These are phyloP conservation scores for Reutealis trisperma DNA, from an alignment of 345 rosid genomes.

Conservation along the genomic window DNA sequence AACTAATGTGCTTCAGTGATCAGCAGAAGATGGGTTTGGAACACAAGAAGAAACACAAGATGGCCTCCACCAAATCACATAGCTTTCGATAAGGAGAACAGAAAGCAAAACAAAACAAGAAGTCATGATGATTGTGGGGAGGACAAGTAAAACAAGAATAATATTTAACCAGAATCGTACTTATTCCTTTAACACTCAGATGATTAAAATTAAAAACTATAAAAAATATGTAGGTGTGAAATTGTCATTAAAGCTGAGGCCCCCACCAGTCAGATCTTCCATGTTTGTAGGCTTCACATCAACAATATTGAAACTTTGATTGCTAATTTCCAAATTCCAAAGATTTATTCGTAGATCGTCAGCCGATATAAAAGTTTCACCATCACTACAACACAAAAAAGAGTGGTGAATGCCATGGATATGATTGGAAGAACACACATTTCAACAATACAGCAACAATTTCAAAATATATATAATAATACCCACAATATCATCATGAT, in stretches of 20 bases:
- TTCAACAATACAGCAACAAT: neutral
- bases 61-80: slow-evolving; percentile 1
- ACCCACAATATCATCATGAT: neutral
- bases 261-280: slow-evolving; percentile 64
- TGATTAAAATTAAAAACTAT: neutral
- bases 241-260: slow-evolving; percentile 5
- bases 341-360: slow-evolving; percentile 66
- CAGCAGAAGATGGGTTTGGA: neutral
- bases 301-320: slow-evolving; percentile 61
- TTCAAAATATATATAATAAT: neutral
- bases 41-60: neutral
- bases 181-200: neutral
- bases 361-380: slow-evolving; percentile 67
- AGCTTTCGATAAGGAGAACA: neutral
- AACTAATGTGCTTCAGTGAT: neutral
- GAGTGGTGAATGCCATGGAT: neutral
- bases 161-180: neutral
- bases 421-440: neutral
- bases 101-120: neutral
- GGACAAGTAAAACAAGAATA: neutral
- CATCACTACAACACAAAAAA: slow-evolving; percentile 44
- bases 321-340: slow-evolving; percentile 70
- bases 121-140: neutral
- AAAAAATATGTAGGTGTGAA: neutral
- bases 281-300: slow-evolving; percentile 63